Evolutionary conservation across 1,284 basidiomycete species (phyloP).

Genomic region (Neonothopanus nambi): DNA sequence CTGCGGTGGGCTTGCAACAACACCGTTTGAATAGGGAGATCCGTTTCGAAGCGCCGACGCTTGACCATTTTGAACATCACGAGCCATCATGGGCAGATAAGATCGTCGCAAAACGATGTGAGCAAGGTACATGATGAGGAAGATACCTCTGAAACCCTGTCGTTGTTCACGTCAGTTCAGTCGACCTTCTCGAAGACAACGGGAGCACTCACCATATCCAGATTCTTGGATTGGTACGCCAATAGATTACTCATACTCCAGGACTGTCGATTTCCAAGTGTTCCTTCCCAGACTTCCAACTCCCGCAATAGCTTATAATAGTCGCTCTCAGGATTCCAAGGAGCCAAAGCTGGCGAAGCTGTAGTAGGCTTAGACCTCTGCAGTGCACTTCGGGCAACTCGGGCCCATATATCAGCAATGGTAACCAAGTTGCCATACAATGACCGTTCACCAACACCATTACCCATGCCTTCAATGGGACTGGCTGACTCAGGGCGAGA

Average conservation of each 20-base stretch:
- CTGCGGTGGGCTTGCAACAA: neutral
- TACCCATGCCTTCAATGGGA: neutral
- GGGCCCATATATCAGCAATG: conserved; percentile 20
- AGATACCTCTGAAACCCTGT: conserved; percentile 18
- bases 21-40: neutral
- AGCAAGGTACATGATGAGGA: conserved; percentile 17
- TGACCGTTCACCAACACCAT: conserved; percentile 16
- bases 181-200: neutral
- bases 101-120: conserved; percentile 19
- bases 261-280: conserved; percentile 15
- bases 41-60: conserved; percentile 5
- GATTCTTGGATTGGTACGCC: conserved; percentile 14
- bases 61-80: conserved; percentile 17
- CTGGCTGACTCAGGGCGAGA: neutral
- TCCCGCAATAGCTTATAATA: conserved; percentile 12
- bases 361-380: conserved; percentile 10
- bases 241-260: conserved; percentile 18
- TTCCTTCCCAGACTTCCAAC: conserved; percentile 15
- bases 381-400: conserved; percentile 19
- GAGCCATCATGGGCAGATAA: conserved; percentile 18
- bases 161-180: neutral
- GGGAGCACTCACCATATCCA: conserved; percentile 13
- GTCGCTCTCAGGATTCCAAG: conserved; percentile 18
- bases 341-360: conserved; percentile 8
- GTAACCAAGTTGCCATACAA: conserved; percentile 18